Base-by-base conservation (phyloP, 2,329 filamentous ascomycete genomes). In the Colletotrichum sp. region DNA sequence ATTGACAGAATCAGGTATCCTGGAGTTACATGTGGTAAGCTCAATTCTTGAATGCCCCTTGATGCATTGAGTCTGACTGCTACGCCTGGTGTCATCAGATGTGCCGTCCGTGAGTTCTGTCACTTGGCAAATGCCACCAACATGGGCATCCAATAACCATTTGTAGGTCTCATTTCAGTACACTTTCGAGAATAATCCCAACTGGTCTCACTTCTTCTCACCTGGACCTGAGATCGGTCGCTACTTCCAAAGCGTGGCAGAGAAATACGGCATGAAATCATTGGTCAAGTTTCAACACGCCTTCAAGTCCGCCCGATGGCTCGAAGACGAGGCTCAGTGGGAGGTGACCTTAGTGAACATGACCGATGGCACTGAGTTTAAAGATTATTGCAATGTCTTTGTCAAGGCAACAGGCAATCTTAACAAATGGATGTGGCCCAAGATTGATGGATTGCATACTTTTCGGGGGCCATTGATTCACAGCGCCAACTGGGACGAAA, bases 401-500 rank as follows among this genome's bases (percentile, higher is more conserved):
- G 43, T 21, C 6, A 52, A 52, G 10, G 43, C 43, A 7, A 52
- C 43, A 24, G 43, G 43, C n/a, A 52, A 52, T 52, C 43, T 52
- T 24, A 52, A 52, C 1, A 52, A 52, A 0, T 52, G 43, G 43
- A 21, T 52, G 43, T 52, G 43, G 43, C 43, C 43, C 3, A 52
- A 52, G 43, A 52, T 52, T 21, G n/a, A 52, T 13, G 43, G 43
- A 21, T 52, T 52, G 43, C 43, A 21, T 7, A 52, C 43, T 3
- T 52, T 52, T 13, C n/a, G 6, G 4, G 43, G 43, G 3, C 12
- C 43, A 52, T 52, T 52, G 3, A 52, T 52, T 21, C 43, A 52
- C 43, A 52, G 43, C 43, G 43, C 43, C 43, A 52, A 52, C n/a
- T 52, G 43, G 43, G 43, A 52, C n/a, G 43, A 52, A 52, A 52